A percentile compares a stretch with the other conserved stretches of the same genome.
phyloP scores from a whole-genome alignment of 2,329 filamentous ascomycete genomes.

The Microdochium nivale region DNA sequence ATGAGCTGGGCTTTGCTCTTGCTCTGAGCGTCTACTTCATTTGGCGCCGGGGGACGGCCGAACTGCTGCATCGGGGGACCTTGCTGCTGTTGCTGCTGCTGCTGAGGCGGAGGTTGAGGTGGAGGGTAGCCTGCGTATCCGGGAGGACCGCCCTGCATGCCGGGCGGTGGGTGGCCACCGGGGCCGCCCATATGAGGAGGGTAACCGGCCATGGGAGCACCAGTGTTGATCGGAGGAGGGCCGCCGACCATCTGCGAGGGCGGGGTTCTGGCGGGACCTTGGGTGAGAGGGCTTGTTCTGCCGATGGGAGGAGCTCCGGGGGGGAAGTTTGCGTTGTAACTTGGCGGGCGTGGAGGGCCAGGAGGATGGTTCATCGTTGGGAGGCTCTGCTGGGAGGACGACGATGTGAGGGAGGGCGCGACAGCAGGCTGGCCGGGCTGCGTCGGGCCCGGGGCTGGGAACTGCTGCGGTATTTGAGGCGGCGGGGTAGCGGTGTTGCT shows the following conservation, averaged over 20 bases:
- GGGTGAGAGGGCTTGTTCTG: conserved; percentile 43
- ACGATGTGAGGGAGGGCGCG: conserved; percentile 36
- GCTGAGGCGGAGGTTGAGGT: conserved; percentile 29
- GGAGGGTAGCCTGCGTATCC: conserved; percentile 42
- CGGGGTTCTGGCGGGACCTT: conserved; percentile 43
- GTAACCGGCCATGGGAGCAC: conserved; percentile 48
- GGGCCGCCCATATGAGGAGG: conserved; percentile 44
- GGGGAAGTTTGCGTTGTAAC: conserved; percentile 51
- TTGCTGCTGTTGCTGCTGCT: conserved; percentile 30
- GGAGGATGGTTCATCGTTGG: conserved; percentile 56
- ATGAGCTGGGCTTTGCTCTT: conserved; percentile 95
- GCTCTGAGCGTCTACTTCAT: conserved; percentile 78
- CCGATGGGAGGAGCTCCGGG: conserved; percentile 36
- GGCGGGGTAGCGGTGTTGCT: conserved; percentile 28
- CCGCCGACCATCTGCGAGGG: conserved; percentile 54
- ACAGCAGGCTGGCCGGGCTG: conserved; percentile 25
- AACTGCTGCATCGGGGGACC: conserved; percentile 27
- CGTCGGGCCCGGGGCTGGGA: conserved; percentile 25
- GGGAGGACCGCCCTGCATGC: conserved; percentile 30
- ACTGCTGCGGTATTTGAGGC: conserved; percentile 44
- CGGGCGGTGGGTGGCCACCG: conserved; percentile 29
- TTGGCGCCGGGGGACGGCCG: conserved; percentile 36
- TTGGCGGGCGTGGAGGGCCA: conserved; percentile 52
- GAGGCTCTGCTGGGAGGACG: conserved; percentile 38
- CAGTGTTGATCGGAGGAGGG: conserved; percentile 60